These are phyloP conservation scores for Pestalotiopsis sp. DNA, from an alignment of 2,329 filamentous ascomycete genomes.

Conservation along the genomic window DNA sequence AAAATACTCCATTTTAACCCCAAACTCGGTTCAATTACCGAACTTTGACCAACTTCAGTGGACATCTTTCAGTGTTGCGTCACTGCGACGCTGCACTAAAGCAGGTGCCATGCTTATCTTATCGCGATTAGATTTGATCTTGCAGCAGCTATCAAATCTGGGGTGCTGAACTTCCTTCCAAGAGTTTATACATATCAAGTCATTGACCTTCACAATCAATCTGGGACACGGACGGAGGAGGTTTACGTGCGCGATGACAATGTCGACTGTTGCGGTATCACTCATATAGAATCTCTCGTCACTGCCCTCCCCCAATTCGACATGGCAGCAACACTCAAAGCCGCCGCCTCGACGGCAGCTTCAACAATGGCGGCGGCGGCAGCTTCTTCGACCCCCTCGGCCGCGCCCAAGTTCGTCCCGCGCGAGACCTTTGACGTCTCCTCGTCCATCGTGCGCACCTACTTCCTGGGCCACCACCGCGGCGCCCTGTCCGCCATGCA, in stretches of 20 bases:
- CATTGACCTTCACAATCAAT: not conserved
- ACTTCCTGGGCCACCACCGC: slow-evolving; percentile 92
- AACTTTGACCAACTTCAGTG: no score
- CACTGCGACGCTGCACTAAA: not conserved
- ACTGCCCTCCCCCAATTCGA: not conserved
- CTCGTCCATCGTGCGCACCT: slow-evolving; percentile 78
- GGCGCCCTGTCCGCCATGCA: slow-evolving; percentile 83
- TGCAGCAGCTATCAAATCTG: no score
- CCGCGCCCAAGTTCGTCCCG: slow-evolving; percentile 68
- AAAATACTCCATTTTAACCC: no score
- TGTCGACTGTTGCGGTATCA: not conserved
- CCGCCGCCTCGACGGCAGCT: slow-evolving; percentile 10
- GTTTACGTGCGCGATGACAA: not conserved
- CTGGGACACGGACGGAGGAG: not conserved
- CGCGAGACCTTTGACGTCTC: slow-evolving; percentile 75
- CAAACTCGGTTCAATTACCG: no score
- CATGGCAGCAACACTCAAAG: not conserved
- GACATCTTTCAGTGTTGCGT: no score
- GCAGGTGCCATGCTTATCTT: not conserved
- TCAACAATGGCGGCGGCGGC: slow-evolving; percentile 6
- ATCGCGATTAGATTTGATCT: not conserved
- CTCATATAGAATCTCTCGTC: not conserved
- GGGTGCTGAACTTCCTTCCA: not conserved
- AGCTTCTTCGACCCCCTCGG: slow-evolving; percentile 36
- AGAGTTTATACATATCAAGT: not conserved